phyloP scores from a whole-genome alignment of 2,329 filamentous ascomycete genomes.

The Aureobasidium musti region DNA sequence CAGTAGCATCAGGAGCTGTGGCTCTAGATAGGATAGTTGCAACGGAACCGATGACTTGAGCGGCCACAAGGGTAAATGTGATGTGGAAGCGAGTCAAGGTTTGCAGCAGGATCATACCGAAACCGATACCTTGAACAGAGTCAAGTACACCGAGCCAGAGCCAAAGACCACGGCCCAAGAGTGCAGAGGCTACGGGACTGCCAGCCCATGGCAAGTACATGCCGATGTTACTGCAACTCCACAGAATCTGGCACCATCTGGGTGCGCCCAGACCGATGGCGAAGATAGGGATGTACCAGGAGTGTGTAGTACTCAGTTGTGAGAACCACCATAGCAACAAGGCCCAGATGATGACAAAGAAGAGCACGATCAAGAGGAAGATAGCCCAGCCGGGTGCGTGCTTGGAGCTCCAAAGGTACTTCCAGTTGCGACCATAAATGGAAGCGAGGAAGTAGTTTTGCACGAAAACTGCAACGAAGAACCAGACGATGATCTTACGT shows the following conservation, averaged over 20 bases:
- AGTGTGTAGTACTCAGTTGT: conserved; percentile 60
- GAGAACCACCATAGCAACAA: conserved; percentile 55
- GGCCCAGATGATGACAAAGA: conserved; percentile 60
- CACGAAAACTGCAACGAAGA: conserved; percentile 63
- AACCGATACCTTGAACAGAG: conserved; percentile 64
- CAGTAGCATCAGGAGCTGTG: conserved; percentile 61
- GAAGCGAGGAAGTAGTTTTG: conserved; percentile 69
- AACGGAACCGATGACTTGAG: conserved; percentile 63
- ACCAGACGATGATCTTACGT: conserved; percentile 68
- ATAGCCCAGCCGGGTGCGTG: conserved; percentile 60
- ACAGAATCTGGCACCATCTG: conserved; percentile 68
- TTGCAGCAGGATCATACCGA: conserved; percentile 68
- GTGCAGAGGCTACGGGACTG: conserved; percentile 54
- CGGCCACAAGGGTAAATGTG: conserved; percentile 60
- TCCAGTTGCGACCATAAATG: conserved; percentile 68
- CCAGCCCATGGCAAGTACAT: conserved; percentile 65
- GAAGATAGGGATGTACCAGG: conserved; percentile 68
- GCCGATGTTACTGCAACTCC: conserved; percentile 63
- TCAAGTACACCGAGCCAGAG: conserved; percentile 68
- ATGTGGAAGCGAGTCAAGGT: conserved; percentile 64
- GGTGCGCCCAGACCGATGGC: conserved; percentile 67
- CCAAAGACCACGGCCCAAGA: conserved; percentile 62
- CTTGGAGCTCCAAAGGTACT: conserved; percentile 61
- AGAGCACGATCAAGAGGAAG: conserved; percentile 57
- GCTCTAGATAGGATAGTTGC: conserved; percentile 64